These are phyloP conservation scores for Phytophthora sansomeana DNA, from an alignment of 352 stramenopile species.

Conservation along the genomic window DNA sequence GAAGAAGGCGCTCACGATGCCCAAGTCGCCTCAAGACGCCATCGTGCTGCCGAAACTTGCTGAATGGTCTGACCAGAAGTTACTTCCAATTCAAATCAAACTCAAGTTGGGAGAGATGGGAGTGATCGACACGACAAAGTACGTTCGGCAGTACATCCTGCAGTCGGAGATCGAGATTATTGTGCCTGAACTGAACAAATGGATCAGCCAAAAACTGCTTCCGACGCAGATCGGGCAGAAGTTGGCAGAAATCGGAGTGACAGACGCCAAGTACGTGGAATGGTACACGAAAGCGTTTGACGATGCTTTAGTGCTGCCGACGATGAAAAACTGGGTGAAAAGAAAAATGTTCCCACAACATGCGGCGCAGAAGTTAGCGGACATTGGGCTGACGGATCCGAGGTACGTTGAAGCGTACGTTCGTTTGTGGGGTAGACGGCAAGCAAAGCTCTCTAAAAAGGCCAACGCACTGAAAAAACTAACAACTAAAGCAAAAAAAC, in stretches of 20 bases:
- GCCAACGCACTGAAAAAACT: too few relatives aligned
- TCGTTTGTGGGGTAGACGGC: conserved; percentile 1
- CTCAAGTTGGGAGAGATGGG: neutral
- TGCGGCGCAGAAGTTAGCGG: neutral
- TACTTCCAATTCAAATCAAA: neutral
- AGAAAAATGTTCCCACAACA: conserved; percentile 1
- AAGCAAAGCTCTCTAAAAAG: conserved; percentile 1
- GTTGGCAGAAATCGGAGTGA: neutral
- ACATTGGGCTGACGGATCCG: neutral
- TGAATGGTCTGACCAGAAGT: conserved; percentile 9
- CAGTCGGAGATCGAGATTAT: neutral
- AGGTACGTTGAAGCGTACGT: conserved; percentile 10
- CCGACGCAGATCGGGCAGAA: neutral
- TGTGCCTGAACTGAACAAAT: neutral
- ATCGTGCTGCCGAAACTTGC: conserved; percentile 1
- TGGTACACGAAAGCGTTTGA: neutral
- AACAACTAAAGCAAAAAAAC: neutral
- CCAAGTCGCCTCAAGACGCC: conserved; percentile 13
- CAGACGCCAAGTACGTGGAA: conserved; percentile 2
- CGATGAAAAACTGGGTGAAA: neutral
- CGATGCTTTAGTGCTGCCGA: neutral
- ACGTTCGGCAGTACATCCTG: neutral
- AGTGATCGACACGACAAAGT: neutral
- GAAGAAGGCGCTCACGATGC: neutral
- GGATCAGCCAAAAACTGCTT: neutral